phyloP scores from a whole-genome alignment of 2,329 filamentous ascomycete genomes.

The Aureobasidium sp. region DNA sequence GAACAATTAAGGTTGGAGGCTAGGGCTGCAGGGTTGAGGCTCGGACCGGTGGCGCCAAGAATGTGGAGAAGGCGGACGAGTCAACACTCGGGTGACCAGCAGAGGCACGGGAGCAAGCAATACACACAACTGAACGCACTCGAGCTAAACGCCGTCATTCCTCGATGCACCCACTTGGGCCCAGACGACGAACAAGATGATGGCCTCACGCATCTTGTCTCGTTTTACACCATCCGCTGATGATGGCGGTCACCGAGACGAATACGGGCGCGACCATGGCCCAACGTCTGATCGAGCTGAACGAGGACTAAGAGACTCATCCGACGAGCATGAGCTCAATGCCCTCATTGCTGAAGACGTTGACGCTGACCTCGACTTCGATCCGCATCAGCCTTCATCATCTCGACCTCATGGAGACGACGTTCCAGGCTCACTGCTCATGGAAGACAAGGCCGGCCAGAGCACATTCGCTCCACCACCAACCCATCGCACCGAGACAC shows the following conservation, averaged over 20 bases:
- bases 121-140: neutral
- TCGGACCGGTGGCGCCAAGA: neutral
- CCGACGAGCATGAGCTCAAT: conserved; percentile 52
- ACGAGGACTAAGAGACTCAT: conserved; percentile 42
- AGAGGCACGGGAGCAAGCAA: neutral
- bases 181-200: conserved; percentile 29
- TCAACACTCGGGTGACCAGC: conserved; percentile 10
- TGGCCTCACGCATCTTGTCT: conserved; percentile 49
- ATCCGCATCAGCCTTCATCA: neutral
- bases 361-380: conserved; percentile 11
- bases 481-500: conserved; percentile 30
- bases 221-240: conserved; percentile 39
- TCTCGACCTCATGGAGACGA: neutral
- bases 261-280: conserved; percentile 30
- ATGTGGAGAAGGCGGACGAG: neutral
- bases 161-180: neutral
- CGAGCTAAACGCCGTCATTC: neutral
- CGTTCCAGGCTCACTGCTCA: conserved; percentile 56
- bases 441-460: conserved; percentile 40
- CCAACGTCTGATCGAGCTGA: conserved; percentile 31
- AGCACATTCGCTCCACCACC: conserved; percentile 18
- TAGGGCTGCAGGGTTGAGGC: neutral
- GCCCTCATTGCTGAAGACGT: conserved; percentile 45
- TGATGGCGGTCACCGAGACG: conserved; percentile 33
- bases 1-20: neutral